These are phyloP conservation scores for Rauvolfia tetraphylla DNA, from an alignment of 257 asterid species.

Conservation along the genomic window DNA sequence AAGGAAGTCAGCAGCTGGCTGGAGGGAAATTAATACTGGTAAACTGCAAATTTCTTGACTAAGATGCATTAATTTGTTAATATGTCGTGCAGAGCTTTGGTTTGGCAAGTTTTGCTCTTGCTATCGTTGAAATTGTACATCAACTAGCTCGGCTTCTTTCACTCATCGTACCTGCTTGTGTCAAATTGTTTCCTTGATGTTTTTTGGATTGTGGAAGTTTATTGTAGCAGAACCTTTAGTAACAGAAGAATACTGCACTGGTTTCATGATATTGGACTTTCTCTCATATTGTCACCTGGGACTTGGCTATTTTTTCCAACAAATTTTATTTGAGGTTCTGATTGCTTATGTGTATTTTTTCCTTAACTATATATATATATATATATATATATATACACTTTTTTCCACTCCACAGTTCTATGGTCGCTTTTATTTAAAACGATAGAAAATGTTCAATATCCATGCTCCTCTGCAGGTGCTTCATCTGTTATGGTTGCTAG, in stretches of 20 bases:
- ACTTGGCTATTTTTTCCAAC: background rate
- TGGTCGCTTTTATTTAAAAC: slow-evolving; percentile 11
- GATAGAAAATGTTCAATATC: background rate
- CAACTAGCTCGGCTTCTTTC: background rate
- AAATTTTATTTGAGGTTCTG: background rate
- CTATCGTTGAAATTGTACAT: too few relatives aligned
- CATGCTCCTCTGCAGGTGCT: slow-evolving; percentile 55
- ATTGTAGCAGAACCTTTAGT: background rate
- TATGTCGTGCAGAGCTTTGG: background rate
- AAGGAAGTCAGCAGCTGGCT: slow-evolving; percentile 18
- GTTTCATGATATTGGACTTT: background rate
- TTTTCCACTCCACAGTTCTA: background rate
- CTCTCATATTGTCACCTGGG: background rate
- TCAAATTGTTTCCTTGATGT: background rate
- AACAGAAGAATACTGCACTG: background rate
- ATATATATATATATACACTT: too few relatives aligned
- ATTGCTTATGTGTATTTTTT: background rate
- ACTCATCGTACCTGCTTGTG: background rate
- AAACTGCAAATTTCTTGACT: slow-evolving; percentile 8
- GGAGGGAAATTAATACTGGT: slow-evolving; percentile 11
- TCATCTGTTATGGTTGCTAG: slow-evolving; percentile 95
- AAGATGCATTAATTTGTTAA: background rate
- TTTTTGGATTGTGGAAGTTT: background rate
- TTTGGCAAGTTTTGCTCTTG: background rate
- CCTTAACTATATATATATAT: too few relatives aligned